phyloP scores from a whole-genome alignment of 331 rosid species.

The Arachis monticola region DNA sequence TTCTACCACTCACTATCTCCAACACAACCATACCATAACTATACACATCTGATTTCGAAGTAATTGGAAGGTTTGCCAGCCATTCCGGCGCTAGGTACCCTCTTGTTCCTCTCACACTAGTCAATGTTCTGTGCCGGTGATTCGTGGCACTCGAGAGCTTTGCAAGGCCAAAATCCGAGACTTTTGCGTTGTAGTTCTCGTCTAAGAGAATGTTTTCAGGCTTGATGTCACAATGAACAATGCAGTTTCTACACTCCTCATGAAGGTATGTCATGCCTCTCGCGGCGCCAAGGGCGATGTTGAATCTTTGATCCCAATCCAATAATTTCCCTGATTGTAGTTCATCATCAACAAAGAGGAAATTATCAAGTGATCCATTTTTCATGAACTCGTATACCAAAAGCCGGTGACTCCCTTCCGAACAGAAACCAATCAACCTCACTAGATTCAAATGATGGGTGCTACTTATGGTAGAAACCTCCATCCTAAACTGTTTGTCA shows the following conservation, averaged over 20 bases:
- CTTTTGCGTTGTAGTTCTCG: constrained; percentile 43
- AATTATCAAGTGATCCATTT: constrained; percentile 44
- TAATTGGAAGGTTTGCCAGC: constrained; percentile 39
- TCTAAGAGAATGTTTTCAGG: constrained; percentile 52
- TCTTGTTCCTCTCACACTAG: constrained; percentile 47
- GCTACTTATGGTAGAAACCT: constrained; percentile 39
- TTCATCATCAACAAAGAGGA: constrained; percentile 34
- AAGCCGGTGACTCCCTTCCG: constrained; percentile 44
- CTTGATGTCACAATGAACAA: constrained; percentile 46
- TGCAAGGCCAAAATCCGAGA: constrained; percentile 50
- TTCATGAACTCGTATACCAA: constrained; percentile 49
- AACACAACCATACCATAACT: constrained; percentile 50
- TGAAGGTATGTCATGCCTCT: constrained; percentile 48
- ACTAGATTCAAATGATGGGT: constrained; percentile 50
- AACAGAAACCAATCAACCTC: constrained; percentile 48
- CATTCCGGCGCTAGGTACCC: constrained; percentile 51
- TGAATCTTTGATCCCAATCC: constrained; percentile 44
- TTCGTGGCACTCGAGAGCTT: constrained; percentile 32
- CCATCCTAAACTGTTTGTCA: constrained; percentile 45
- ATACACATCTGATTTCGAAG: constrained; percentile 46
- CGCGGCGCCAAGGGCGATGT: constrained; percentile 45
- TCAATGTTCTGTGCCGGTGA: constrained; percentile 29
- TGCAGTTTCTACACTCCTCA: constrained; percentile 50
- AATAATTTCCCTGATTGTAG: constrained; percentile 29
- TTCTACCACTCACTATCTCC: constrained; percentile 50